A percentile compares a stretch with the other conserved stretches of the same genome.
These are phyloP conservation scores for Hypericum perforatum DNA, from an alignment of 345 rosid species.

Conservation along the genomic window DNA sequence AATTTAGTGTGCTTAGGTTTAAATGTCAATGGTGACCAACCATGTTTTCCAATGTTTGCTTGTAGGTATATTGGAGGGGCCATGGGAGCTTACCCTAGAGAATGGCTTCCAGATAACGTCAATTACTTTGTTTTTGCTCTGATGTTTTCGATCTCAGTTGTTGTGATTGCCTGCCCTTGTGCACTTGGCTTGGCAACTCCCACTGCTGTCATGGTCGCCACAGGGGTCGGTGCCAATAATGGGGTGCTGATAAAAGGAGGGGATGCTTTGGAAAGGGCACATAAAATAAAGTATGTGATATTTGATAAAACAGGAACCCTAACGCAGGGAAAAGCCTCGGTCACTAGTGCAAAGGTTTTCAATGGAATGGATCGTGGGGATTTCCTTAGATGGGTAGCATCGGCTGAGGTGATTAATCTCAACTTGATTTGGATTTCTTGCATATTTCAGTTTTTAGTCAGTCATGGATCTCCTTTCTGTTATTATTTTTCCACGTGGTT, in stretches of 20 bases:
- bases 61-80: slow-evolving; percentile 74
- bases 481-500: no score
- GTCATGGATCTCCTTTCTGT: no score
- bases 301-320: slow-evolving; percentile 98
- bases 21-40: no score
- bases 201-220: slow-evolving; percentile 99
- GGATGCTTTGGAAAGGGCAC: slow-evolving; percentile 97
- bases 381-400: slow-evolving; percentile 86
- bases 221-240: slow-evolving; percentile 96
- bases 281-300: slow-evolving; percentile 80
- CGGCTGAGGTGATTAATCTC: slow-evolving; percentile 74
- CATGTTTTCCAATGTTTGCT: slow-evolving; percentile 6
- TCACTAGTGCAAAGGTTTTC: slow-evolving; percentile 75
- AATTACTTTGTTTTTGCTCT: slow-evolving; percentile 87
- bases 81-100: slow-evolving; percentile 72
- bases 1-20: background rate
- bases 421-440: background rate
- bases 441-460: no score
- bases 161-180: slow-evolving; percentile 98
- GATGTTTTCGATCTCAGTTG: slow-evolving; percentile 96
- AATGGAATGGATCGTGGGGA: slow-evolving; percentile 77
- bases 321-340: slow-evolving; percentile 92
- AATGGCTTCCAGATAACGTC: slow-evolving; percentile 88
- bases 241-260: slow-evolving; percentile 99
- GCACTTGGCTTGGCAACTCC: slow-evolving; percentile 99